These are phyloP conservation scores for Clonostachys solani DNA, from an alignment of 2,329 filamentous ascomycete species.

Conservation along the genomic window DNA sequence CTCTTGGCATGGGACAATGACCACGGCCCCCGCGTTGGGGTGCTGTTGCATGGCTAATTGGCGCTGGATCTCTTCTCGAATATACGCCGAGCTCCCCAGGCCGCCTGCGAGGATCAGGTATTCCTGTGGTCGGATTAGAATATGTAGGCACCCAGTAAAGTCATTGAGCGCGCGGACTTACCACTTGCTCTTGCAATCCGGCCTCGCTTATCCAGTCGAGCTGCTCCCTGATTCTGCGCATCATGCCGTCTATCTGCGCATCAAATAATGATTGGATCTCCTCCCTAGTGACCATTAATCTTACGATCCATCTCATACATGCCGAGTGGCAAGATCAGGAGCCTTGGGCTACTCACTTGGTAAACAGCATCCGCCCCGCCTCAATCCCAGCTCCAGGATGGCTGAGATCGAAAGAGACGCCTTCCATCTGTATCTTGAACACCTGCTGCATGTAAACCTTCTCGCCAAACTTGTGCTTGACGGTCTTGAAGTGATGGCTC, in stretches of 20 bases:
- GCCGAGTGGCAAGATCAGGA: neutral
- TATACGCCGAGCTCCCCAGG: slow-evolving; percentile 39
- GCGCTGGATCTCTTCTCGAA: slow-evolving; percentile 34
- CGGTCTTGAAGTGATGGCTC: slow-evolving; percentile 28
- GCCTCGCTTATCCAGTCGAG: slow-evolving; percentile 29
- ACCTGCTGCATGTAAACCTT: slow-evolving; percentile 30
- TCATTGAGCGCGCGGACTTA: slow-evolving; percentile 10
- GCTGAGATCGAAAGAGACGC: slow-evolving; percentile 31
- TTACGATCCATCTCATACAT: no score
- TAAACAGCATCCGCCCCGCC: slow-evolving; percentile 31
- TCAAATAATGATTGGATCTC: slow-evolving; percentile 40
- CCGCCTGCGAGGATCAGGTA: slow-evolving; percentile 40
- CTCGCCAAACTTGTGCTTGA: slow-evolving; percentile 38
- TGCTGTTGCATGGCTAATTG: slow-evolving; percentile 24
- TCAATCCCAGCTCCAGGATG: slow-evolving; percentile 30
- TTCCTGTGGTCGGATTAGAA: slow-evolving; percentile 14
- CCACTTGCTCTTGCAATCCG: slow-evolving; percentile 24
- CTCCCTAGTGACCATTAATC: slow-evolving; percentile 14
- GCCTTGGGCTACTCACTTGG: slow-evolving; percentile 19
- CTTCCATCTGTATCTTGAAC: slow-evolving; percentile 37
- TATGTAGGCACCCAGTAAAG: neutral
- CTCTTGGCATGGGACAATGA: slow-evolving; percentile 39
- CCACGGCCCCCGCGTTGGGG: slow-evolving; percentile 24
- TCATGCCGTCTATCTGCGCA: slow-evolving; percentile 30
- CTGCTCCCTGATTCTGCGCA: slow-evolving; percentile 30